Evolutionary conservation across 305 asterid genomes (phyloP).

Genomic region (Striga hermonthica): DNA sequence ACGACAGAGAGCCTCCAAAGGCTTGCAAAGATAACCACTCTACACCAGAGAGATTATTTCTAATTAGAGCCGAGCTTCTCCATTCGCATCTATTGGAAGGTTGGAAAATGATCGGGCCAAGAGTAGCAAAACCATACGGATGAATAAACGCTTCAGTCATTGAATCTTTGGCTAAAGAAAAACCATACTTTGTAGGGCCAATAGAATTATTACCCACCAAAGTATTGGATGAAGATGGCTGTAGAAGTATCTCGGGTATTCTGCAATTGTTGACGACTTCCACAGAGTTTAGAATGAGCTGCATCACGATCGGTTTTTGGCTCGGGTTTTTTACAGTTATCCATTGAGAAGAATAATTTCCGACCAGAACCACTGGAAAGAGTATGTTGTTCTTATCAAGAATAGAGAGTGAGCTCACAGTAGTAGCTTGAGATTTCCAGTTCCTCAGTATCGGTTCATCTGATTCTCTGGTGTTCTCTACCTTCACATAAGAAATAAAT

Average conservation of each 20-base stretch:
- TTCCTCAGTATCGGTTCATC: constrained; percentile 43
- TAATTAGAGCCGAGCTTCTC: constrained; percentile 69
- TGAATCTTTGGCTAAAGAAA: constrained; percentile 73
- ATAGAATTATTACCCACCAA: constrained; percentile 43
- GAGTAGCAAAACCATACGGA: constrained; percentile 55
- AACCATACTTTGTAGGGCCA: constrained; percentile 69
- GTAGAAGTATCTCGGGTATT: constrained; percentile 42
- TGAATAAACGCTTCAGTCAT: constrained; percentile 72
- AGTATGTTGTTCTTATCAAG: constrained; percentile 51
- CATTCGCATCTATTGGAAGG: constrained; percentile 85
- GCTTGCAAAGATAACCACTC: constrained; percentile 82
- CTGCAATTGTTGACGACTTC: constrained; percentile 69
- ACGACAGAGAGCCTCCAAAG: constrained; percentile 70
- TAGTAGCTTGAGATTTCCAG: constrained; percentile 85
- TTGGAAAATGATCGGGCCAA: constrained; percentile 84
- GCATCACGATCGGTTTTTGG: constrained; percentile 61
- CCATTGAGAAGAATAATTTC: constrained; percentile 59
- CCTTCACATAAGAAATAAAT: constrained; percentile 25
- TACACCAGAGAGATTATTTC: constrained; percentile 88
- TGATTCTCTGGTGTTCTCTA: not conserved
- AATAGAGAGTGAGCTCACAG: constrained; percentile 49
- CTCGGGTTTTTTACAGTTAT: constrained; percentile 70
- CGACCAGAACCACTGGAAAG: constrained; percentile 65
- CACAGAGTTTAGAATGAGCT: constrained; percentile 74
- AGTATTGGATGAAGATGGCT: constrained; percentile 49